phyloP scores from a whole-genome alignment of 2,329 filamentous ascomycete species.

The Plenodomus biglobosus region DNA sequence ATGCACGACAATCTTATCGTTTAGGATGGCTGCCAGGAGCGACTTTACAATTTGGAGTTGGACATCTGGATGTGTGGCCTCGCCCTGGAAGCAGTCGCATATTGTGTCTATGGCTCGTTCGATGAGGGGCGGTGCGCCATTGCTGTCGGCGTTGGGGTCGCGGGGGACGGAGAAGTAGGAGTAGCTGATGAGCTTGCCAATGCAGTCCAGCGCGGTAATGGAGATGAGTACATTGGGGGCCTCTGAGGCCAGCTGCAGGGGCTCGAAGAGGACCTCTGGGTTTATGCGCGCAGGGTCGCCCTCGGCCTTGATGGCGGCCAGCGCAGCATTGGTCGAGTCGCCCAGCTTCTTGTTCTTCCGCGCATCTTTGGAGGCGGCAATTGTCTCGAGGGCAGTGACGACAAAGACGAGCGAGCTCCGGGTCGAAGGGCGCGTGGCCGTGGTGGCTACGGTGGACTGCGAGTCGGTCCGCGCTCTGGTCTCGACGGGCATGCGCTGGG shows the following conservation, averaged over 20 bases:
- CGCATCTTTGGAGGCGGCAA: conserved; percentile 88
- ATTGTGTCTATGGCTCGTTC: conserved; percentile 98
- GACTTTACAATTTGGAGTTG: conserved; percentile 99
- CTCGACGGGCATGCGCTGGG: conserved; percentile 25
- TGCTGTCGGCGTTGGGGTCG: conserved; percentile 43
- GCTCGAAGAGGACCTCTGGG: conserved; percentile 88
- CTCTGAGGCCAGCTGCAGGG: conserved; percentile 85
- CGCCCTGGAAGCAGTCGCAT: conserved; percentile 98
- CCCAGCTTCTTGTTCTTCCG: conserved; percentile 80
- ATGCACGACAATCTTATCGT: conserved; percentile 98
- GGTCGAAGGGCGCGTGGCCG: conserved; percentile 60
- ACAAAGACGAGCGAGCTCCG: conserved; percentile 97
- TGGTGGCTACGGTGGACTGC: conserved; percentile 56
- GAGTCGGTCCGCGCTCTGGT: conserved; percentile 60
- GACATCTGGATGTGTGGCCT: conserved; percentile 86
- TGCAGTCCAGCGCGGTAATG: conserved; percentile 91
- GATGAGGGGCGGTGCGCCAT: conserved; percentile 70
- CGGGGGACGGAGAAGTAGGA: conserved; percentile 86
- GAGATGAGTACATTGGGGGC: conserved; percentile 82
- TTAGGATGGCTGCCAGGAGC: conserved; percentile 87
- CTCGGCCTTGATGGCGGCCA: conserved; percentile 78
- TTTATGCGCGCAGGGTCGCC: conserved; percentile 79
- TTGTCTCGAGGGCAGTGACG: conserved; percentile 87
- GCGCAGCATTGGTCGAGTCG: conserved; percentile 77
- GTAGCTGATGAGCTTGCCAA: conserved; percentile 98